Evolutionary conservation across 371 early-diverging fungal species (phyloP).

Genomic region (Mortierella sp.): DNA sequence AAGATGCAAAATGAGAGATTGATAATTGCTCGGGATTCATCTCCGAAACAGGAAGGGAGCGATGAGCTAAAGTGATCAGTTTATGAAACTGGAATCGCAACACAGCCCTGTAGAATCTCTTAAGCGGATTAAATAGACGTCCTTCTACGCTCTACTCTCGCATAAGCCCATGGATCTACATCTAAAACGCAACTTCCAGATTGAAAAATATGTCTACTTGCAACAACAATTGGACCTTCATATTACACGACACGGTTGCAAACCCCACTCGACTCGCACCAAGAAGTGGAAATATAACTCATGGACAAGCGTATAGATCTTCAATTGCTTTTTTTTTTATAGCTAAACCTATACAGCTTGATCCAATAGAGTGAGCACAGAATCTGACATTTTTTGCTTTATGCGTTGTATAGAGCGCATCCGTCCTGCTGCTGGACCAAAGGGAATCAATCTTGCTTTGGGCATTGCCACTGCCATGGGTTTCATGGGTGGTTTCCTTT

Average conservation of each 20-base stretch:
- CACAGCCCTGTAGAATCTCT: not conserved
- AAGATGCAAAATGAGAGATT: too few relatives aligned
- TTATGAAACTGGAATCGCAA: not conserved
- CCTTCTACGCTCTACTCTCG: not conserved
- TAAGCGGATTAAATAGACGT: not conserved
- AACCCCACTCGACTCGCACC: too few relatives aligned
- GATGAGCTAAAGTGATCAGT: not conserved
- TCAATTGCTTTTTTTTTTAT: not conserved
- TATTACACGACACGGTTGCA: too few relatives aligned
- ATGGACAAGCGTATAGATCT: too few relatives aligned
- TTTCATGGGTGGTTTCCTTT: conserved; percentile 78
- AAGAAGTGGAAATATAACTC: too few relatives aligned
- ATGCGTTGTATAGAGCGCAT: conserved; percentile 49
- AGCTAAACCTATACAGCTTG: not conserved
- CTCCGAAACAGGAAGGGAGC: conserved; percentile 3
- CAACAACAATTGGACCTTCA: too few relatives aligned
- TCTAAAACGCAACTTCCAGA: too few relatives aligned
- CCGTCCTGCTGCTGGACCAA: conserved; percentile 57
- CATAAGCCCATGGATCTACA: too few relatives aligned
- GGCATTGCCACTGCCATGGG: conserved; percentile 67
- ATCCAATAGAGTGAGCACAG: too few relatives aligned
- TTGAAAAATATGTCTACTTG: too few relatives aligned
- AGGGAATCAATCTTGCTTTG: conserved; percentile 66
- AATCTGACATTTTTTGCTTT: not conserved
- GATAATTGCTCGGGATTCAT: not conserved